Percentiles rank a stretch among this genome's conserved stretches.
Evolutionary conservation across 257 asterid genomes (phyloP).

Genomic region (Solanum pennellii): DNA sequence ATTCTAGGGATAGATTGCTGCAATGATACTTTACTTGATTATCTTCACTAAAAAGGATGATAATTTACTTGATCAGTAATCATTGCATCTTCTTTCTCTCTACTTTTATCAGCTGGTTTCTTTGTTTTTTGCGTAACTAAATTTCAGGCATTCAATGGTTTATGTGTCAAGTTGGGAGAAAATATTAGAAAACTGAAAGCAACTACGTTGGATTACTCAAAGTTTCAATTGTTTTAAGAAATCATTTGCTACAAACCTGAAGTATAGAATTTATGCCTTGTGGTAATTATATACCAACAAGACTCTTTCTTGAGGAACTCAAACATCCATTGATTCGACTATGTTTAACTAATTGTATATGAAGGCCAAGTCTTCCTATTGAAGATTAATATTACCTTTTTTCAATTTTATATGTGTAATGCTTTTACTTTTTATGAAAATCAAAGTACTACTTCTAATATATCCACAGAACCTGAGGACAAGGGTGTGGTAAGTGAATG

Average conservation of each 20-base stretch:
- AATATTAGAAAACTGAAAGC: not conserved
- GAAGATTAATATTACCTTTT: not conserved
- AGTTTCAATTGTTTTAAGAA: not conserved
- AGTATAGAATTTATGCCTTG: not conserved
- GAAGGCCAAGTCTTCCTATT: not conserved
- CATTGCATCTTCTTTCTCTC: not conserved
- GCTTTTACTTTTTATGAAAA: not conserved
- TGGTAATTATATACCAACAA: not conserved
- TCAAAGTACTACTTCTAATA: not conserved
- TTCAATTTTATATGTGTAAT: not conserved
- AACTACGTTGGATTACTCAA: not conserved
- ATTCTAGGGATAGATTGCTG: not conserved
- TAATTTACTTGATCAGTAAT: not conserved
- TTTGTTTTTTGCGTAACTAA: not conserved
- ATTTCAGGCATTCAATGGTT: not conserved
- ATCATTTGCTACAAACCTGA: not conserved
- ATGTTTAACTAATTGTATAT: not conserved
- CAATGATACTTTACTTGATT: not conserved
- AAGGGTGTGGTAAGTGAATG: not conserved
- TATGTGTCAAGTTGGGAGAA: not conserved
- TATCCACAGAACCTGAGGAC: not conserved
- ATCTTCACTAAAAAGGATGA: not conserved
- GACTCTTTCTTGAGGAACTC: not conserved
- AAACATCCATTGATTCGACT: not conserved
- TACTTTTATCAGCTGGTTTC: not conserved